phyloP scores from a whole-genome alignment of 164 flowering plant genomes.

The Protea cynaroides region DNA sequence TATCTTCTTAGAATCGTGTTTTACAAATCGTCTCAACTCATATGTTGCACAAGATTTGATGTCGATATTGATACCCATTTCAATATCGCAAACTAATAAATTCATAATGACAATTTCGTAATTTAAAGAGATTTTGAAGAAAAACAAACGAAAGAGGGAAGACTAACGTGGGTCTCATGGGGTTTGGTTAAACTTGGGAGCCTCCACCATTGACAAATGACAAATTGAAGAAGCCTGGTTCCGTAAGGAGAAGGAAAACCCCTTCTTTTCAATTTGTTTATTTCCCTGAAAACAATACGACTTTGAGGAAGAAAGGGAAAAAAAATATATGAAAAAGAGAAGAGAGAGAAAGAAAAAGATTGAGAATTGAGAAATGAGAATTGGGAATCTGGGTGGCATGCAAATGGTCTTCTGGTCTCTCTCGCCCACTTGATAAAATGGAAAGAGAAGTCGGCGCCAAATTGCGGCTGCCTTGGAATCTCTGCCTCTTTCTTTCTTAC shows the following conservation, averaged over 20 bases:
- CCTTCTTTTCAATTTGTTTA: not conserved
- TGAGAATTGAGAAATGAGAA: not conserved
- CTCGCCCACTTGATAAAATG: slow-evolving; percentile 8
- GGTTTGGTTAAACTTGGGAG: slow-evolving; percentile 22
- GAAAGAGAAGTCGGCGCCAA: slow-evolving; percentile 12
- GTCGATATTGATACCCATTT: too few species aligned
- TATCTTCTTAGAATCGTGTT: too few species aligned
- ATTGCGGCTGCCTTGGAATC: slow-evolving; percentile 27
- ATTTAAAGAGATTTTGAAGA: too few species aligned
- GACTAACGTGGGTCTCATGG: slow-evolving; percentile 38
- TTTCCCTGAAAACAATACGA: too few species aligned
- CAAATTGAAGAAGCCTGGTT: slow-evolving; percentile 16
- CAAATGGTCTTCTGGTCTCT: slow-evolving; percentile 2
- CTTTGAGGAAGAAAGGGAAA: too few species aligned
- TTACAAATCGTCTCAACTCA: too few species aligned
- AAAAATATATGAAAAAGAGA: too few species aligned
- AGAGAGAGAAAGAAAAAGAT: not conserved
- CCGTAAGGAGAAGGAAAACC: slow-evolving; percentile 44
- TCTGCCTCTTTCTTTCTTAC: not conserved
- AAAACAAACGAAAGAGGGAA: too few species aligned
- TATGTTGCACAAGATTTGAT: too few species aligned
- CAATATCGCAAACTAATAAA: too few species aligned
- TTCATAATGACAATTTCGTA: too few species aligned
- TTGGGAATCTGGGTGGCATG: not conserved
- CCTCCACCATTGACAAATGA: slow-evolving; percentile 21